phyloP scores from a whole-genome alignment of 106 monocot genomes.

The Dioscorea alata region DNA sequence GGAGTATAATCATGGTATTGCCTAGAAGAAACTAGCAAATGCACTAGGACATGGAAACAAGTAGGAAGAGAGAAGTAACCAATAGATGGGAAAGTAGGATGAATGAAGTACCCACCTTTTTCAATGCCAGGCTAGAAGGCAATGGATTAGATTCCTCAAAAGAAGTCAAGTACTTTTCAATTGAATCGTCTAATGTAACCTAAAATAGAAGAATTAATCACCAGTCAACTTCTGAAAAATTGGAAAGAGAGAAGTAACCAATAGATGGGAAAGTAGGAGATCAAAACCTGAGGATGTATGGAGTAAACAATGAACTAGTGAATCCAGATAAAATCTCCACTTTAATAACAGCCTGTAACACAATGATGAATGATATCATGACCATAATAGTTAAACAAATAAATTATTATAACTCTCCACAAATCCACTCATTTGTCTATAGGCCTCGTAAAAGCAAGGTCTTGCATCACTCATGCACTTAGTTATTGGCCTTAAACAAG shows the following conservation, averaged over 20 bases:
- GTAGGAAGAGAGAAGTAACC: no score
- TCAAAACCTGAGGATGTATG: slow-evolving; percentile 46
- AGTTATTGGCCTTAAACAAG: no score
- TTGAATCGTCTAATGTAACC: slow-evolving; percentile 60
- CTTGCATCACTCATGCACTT: no score
- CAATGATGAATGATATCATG: background rate
- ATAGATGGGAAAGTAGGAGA: background rate
- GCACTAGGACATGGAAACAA: no score
- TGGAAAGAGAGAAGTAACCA: background rate
- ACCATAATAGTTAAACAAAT: no score
- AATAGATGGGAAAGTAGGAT: no score
- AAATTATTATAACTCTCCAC: no score
- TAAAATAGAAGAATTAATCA: slow-evolving; percentile 2
- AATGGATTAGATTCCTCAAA: slow-evolving; percentile 73
- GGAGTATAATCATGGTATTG: no score
- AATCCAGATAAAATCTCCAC: slow-evolving; percentile 57
- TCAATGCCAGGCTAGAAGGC: slow-evolving; percentile 28
- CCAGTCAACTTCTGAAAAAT: background rate
- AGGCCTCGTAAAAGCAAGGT: no score
- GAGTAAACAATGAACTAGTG: slow-evolving; percentile 42
- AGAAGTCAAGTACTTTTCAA: slow-evolving; percentile 71
- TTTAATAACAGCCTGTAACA: slow-evolving; percentile 45
- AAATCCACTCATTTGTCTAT: no score
- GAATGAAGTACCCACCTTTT: slow-evolving; percentile 47
- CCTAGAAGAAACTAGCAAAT: no score